Conservation (phyloP, 2,329 filamentous ascomycete species). For the Monilinia vaccinii-corymbosi region DNA sequence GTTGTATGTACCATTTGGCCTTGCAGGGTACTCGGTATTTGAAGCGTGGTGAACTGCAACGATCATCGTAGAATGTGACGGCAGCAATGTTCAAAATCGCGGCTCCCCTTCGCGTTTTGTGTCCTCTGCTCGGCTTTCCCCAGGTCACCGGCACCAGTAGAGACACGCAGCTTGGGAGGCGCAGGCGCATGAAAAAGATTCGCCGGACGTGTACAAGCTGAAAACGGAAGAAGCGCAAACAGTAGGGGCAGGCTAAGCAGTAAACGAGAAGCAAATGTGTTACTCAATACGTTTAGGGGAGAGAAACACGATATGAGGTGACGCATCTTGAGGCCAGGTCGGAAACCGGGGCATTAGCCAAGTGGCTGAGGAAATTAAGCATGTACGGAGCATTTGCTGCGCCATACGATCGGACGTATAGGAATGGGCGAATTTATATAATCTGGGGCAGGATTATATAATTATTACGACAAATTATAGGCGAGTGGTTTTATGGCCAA, state of each 20-base stretch:
- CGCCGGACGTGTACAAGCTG: background rate
- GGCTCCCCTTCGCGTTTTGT: background rate
- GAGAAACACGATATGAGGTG: background rate
- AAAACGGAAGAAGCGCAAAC: background rate
- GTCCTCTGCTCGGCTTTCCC: background rate
- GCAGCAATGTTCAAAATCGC: background rate
- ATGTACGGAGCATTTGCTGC: too few species aligned
- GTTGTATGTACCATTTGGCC: background rate
- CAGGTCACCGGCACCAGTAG: background rate
- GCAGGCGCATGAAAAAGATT: background rate
- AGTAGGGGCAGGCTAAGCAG: background rate
- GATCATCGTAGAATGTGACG: background rate
- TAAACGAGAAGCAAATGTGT: background rate
- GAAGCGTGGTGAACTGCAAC: background rate
- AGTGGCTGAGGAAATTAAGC: background rate
- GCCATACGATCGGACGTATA: background rate
- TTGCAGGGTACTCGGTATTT: background rate
- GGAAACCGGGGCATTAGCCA: background rate
- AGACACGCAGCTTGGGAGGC: background rate
- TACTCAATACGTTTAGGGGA: background rate
- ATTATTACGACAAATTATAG: too few species aligned
- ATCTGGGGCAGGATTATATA: too few species aligned
- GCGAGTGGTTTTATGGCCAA: too few species aligned
- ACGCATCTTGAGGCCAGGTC: background rate
- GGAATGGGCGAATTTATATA: too few species aligned